Base-by-base conservation (phyloP, 495 filamentous ascomycete species). In the Talaromyces proteolyticus region DNA sequence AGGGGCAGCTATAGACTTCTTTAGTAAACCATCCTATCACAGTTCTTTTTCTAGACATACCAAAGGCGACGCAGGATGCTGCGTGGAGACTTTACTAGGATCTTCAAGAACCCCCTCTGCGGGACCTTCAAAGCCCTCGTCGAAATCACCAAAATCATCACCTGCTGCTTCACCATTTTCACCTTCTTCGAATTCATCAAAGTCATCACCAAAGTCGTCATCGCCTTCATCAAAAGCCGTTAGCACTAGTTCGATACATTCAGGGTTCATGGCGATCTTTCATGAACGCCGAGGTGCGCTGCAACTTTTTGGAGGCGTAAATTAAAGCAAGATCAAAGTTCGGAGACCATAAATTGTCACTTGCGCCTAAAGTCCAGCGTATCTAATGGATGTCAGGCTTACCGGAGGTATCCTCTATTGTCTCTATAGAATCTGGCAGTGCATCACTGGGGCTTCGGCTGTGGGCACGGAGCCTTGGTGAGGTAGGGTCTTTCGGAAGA, bases 111-210 rank as follows among this genome's bases (percentile, higher is more conserved):
- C 58, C 47, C 75, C 73, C 52, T 69, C 64, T 54, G 74, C 75
- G 44, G 78, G 70, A 59, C 86, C 74, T 68, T 89, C 80, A 69
- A 91, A 90, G 42, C 80, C 89, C 59, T 92, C 88, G 60, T 88
- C 89, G 70, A 97, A 97, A 64, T 95, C 90, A 44, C 82, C 89
- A 75, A 92, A 92, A 66, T 93, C 90, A 54, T 81, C 80, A 38
- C 75, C 76, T 29, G 63, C 72, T 29, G 62, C 72, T 53, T 75
- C 80, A 54, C 81, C 79, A 47, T 84, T 82, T 47, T 77, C 79
- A 37, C 85, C 88, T 62, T 89, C 90, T 61, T 91, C 91, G 62
- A 97, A 96, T 58, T 96, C 91, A 66, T 96, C 93, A 79, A 97
- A 96, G 52, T 95, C 91, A 60, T 93, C 91, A 51, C 86, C 88